A percentile compares a stretch with the other conserved stretches of the same genome.
phyloP scores from a whole-genome alignment of 805 yeast species.

The Yarrowia sp. region DNA sequence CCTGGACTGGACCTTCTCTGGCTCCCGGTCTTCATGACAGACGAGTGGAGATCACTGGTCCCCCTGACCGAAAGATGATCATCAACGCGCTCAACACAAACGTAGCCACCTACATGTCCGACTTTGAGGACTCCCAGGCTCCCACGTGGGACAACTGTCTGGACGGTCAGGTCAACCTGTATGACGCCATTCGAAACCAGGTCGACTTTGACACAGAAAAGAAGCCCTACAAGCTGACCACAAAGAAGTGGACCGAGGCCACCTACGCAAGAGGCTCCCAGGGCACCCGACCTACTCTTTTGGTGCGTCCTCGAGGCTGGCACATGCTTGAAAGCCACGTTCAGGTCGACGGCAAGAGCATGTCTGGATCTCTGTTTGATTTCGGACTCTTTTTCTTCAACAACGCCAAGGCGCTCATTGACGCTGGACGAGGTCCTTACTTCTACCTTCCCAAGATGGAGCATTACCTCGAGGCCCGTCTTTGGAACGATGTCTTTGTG shows the following conservation, averaged over 20 bases:
- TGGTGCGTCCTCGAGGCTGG: constrained; percentile 70
- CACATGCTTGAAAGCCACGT: constrained; percentile 71
- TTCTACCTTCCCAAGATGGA: constrained; percentile 77
- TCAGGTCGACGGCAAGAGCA: constrained; percentile 67
- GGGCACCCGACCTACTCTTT: constrained; percentile 57
- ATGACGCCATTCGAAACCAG: constrained; percentile 67
- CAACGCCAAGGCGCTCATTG: constrained; percentile 63
- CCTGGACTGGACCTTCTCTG: constrained; percentile 72
- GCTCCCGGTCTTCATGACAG: constrained; percentile 72
- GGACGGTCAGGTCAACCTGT: constrained; percentile 71
- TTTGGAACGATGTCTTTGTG: constrained; percentile 74
- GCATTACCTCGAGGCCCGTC: constrained; percentile 73
- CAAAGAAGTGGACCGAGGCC: constrained; percentile 48
- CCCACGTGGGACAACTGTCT: constrained; percentile 72
- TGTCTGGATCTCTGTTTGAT: constrained; percentile 69
- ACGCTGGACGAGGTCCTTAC: constrained; percentile 71
- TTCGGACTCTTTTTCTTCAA: constrained; percentile 72
- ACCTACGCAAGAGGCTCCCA: constrained; percentile 45
- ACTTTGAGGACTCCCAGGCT: constrained; percentile 72
- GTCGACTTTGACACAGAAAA: constrained; percentile 53
- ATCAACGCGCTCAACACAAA: constrained; percentile 71
- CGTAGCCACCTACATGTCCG: constrained; percentile 77
- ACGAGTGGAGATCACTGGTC: constrained; percentile 76
- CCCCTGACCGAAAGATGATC: constrained; percentile 75
- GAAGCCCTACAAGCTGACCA: constrained; percentile 58